Conservation (phyloP, 2,329 filamentous ascomycete species). For the Trichophyton rubrum region DNA sequence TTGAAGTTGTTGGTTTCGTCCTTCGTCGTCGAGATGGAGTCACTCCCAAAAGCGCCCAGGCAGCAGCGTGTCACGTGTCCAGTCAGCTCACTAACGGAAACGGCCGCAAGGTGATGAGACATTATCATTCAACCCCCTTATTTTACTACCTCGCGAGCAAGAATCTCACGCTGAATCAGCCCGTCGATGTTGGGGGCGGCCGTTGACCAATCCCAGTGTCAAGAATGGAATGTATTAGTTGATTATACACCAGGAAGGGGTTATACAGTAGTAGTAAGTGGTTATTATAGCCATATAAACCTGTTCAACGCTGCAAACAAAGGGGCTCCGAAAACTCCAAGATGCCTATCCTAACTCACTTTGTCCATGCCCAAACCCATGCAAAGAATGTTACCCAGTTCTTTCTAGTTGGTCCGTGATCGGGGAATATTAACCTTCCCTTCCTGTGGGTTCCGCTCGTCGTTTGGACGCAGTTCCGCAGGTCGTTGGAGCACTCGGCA, state of each 20-base stretch:
- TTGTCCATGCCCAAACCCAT: constrained; percentile 32
- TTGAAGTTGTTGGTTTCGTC: too few species aligned
- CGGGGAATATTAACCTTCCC: constrained; percentile 27
- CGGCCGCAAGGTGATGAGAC: too few species aligned
- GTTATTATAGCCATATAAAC: background rate
- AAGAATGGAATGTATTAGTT: background rate
- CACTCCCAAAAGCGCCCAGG: background rate
- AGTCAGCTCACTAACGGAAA: background rate
- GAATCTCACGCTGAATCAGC: background rate
- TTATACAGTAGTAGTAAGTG: too few species aligned
- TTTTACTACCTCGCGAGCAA: too few species aligned
- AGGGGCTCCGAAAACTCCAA: background rate
- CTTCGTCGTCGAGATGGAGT: too few species aligned
- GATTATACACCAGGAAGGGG: too few species aligned
- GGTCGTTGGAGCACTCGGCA: constrained; percentile 25
- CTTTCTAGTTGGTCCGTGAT: constrained; percentile 22
- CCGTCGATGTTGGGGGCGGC: background rate
- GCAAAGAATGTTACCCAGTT: constrained; percentile 21
- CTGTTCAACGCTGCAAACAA: background rate
- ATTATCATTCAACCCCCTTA: too few species aligned
- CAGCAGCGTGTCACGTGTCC: background rate
- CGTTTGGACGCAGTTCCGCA: constrained; percentile 28
- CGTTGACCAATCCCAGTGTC: background rate
- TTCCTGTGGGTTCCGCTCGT: constrained; percentile 20
- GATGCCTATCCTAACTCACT: constrained; percentile 13